These are phyloP conservation scores for Xylaria telfairii DNA, from an alignment of 495 filamentous ascomycete genomes.

Conservation along the genomic window DNA sequence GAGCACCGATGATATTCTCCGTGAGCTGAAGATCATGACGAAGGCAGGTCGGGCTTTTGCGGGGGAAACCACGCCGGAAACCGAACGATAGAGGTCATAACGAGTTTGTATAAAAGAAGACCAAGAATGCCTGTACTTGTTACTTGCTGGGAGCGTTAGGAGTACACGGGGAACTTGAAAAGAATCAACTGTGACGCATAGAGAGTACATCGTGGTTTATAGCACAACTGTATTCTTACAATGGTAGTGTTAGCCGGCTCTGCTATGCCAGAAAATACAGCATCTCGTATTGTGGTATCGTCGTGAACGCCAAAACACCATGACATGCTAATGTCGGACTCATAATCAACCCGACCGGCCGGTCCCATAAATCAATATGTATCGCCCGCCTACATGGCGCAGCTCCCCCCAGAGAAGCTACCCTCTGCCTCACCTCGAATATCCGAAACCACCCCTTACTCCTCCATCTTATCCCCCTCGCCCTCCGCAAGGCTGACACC, in stretches of 20 bases:
- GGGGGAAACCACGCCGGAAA: neutral
- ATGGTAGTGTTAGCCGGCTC: neutral
- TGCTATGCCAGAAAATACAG: neutral
- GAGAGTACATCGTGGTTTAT: neutral
- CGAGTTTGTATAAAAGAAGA: neutral
- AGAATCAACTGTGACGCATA: neutral
- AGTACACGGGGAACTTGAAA: neutral
- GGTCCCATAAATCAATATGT: neutral
- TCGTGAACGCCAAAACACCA: slow-evolving; percentile 27
- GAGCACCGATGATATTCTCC: slow-evolving; percentile 70
- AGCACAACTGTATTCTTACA: neutral
- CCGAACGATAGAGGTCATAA: neutral
- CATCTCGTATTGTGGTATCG: slow-evolving; percentile 24
- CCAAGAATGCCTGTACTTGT: neutral
- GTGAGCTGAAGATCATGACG: slow-evolving; percentile 4
- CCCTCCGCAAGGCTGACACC: slow-evolving; percentile 45
- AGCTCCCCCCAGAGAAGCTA: too few relatives aligned
- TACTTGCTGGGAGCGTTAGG: neutral
- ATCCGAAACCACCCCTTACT: too few relatives aligned
- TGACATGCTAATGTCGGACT: slow-evolving; percentile 6
- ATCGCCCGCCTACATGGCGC: slow-evolving; percentile 23
- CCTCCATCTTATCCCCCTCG: slow-evolving; percentile 33
- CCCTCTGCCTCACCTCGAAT: neutral
- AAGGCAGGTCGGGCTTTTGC: slow-evolving; percentile 53
- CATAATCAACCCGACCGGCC: neutral